Conservation (phyloP, 768 basidiomycete genomes). For the Gyrodon lividus region DNA sequence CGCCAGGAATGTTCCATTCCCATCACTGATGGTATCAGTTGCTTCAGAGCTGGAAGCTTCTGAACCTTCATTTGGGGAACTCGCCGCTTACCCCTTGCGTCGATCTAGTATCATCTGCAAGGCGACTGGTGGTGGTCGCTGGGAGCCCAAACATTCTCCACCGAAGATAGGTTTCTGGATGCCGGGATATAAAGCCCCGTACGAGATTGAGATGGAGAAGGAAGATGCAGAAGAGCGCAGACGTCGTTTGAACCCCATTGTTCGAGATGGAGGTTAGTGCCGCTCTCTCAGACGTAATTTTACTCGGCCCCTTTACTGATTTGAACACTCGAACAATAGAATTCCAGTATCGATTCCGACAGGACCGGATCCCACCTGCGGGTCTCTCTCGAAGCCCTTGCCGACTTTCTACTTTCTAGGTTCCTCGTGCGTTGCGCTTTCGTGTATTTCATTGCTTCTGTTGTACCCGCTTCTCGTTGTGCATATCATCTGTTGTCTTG, state of each 20-base stretch:
- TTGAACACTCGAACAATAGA: conserved; percentile 29
- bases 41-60: conserved; percentile 29
- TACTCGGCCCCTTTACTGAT: conserved; percentile 5
- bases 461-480: conserved; percentile 19
- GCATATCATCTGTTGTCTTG: conserved; percentile 15
- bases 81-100: conserved; percentile 71
- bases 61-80: conserved; percentile 61
- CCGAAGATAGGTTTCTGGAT: conserved; percentile 46
- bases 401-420: conserved; percentile 59
- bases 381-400: conserved; percentile 46
- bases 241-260: conserved; percentile 59
- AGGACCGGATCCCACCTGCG: conserved; percentile 44
- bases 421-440: neutral
- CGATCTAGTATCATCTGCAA: conserved; percentile 71
- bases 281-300: neutral
- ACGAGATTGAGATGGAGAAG: conserved; percentile 68
- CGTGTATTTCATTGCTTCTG: conserved; percentile 20
- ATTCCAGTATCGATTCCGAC: conserved; percentile 66
- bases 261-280: conserved; percentile 52
- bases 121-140: conserved; percentile 75
- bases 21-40: conserved; percentile 20
- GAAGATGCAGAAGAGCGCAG: conserved; percentile 54
- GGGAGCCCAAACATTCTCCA: conserved; percentile 63
- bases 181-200: conserved; percentile 65
- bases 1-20: conserved; percentile 23